Conservation (phyloP, 352 stramenopile genomes). For the Phytophthora syringae region DNA sequence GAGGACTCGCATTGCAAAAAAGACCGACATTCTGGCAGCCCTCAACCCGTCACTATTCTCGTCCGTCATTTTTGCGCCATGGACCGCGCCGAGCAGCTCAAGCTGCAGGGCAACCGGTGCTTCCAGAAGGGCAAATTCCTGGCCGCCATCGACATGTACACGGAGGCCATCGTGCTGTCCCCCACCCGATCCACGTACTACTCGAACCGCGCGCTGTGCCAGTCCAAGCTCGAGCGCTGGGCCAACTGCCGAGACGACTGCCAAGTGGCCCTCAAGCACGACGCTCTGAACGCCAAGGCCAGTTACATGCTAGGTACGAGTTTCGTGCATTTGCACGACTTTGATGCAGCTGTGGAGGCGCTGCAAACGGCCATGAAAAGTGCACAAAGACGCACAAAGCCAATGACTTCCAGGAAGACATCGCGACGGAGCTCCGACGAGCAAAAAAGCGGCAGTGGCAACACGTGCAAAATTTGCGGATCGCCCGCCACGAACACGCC, state of each 20-base stretch:
- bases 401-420: conserved; percentile 62
- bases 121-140: conserved; percentile 83
- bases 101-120: conserved; percentile 80
- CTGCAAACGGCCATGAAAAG: conserved; percentile 57
- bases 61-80: conserved; percentile 8
- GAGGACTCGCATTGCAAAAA: too few species aligned
- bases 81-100: conserved; percentile 77
- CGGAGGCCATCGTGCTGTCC: conserved; percentile 77
- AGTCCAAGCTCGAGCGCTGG: conserved; percentile 76
- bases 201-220: conserved; percentile 80
- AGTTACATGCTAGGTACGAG: conserved; percentile 80
- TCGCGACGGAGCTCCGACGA: conserved; percentile 58
- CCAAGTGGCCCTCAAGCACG: conserved; percentile 51
- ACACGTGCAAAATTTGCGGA: conserved; percentile 42
- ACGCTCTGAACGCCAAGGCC: conserved; percentile 77
- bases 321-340: conserved; percentile 52
- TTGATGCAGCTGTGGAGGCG: conserved; percentile 55
- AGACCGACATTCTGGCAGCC: too few species aligned
- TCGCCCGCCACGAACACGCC: conserved; percentile 49
- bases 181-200: conserved; percentile 74
- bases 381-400: conserved; percentile 68
- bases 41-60: too few species aligned
- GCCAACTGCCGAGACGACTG: conserved; percentile 71
- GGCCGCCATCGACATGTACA: conserved; percentile 88
- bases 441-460: conserved; percentile 77